phyloP scores from a whole-genome alignment of 352 stramenopile genomes.

The Elongisporangium undulatum region DNA sequence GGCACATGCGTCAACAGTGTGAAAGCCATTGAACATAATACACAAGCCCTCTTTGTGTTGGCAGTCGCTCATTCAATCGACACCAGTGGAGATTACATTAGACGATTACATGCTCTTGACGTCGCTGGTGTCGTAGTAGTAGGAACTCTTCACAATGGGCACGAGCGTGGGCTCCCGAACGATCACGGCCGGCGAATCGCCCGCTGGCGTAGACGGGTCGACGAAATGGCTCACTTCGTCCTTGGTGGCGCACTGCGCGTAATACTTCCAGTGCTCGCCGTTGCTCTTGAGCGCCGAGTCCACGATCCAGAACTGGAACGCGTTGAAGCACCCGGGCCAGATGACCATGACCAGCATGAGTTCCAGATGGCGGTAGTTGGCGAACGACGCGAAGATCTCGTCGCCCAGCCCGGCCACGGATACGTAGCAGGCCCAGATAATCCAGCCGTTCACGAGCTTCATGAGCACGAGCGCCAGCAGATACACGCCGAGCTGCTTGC shows the following conservation, averaged over 20 bases:
- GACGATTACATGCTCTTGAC: background rate
- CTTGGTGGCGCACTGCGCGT: constrained; percentile 1
- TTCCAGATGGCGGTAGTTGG: constrained; percentile 59
- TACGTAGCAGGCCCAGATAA: constrained; percentile 39
- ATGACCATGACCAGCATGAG: constrained; percentile 78
- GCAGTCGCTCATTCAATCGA: too few relatives aligned
- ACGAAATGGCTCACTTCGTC: background rate
- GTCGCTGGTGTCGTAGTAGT: background rate
- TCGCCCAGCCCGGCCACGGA: constrained; percentile 39
- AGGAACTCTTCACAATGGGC: background rate
- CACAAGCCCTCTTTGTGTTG: too few relatives aligned
- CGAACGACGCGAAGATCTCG: constrained; percentile 46
- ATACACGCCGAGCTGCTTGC: constrained; percentile 49
- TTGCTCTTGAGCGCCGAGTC: constrained; percentile 61
- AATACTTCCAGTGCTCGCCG: constrained; percentile 32
- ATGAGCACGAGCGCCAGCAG: constrained; percentile 35
- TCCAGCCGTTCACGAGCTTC: constrained; percentile 41
- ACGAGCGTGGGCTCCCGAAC: background rate
- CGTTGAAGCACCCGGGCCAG: constrained; percentile 57
- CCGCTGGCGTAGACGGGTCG: too few relatives aligned
- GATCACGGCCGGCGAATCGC: background rate
- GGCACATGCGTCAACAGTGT: too few relatives aligned
- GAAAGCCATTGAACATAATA: too few relatives aligned
- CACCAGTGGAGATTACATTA: too few relatives aligned
- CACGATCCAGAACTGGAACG: constrained; percentile 75